Base-by-base conservation (phyloP, 306 rosid genomes). In the Mucuna pruriens region DNA sequence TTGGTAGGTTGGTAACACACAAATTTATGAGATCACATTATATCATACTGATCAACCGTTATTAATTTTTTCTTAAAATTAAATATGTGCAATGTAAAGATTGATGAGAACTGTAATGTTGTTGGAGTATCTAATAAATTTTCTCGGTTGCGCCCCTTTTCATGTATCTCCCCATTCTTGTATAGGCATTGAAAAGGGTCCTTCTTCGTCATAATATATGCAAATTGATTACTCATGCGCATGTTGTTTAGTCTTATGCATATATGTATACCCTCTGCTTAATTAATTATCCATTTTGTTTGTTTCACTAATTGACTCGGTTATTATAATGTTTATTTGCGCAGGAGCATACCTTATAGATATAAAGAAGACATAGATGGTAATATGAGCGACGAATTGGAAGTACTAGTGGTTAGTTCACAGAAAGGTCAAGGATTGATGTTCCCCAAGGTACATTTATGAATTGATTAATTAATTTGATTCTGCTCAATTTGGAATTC, bases 281-380 rank as follows among this genome's bases (percentile, higher is more conserved):
- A 16, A n/a, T 48, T n/a, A 16, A 11, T 34, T 40, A 2, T 70
- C 46, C n/a, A 9, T 2, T 22, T 46, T 31, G 6, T 19, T 10
- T 65, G 23, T 63, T 54, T 65, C 44, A 33, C 67, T 29, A 12
- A 23, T 75, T 60, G 29, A 45, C 73, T 55, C 23, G 23, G 16
- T 34, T 54, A 19, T 65, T 66, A 2, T 58, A 33, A 62, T 70
- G 38, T 33, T 20, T 48, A 45, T 67, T 76, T 60, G 33, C 2
- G 33, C 98, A 95, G 99, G 57, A 93, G 98, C 87, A 91, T 95
- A 83, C 99, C 99, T 19, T 95, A 95, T 7, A 91, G 97, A 89
- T 91, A 79, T 33, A 95, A 88, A 86, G 63, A 81, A 57, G 90
- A 80, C 17, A 42, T 42, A 2, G 57, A 87, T 71, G 97, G 92